Conservation (phyloP, 23 red algal genomes). For the Gracilariopsis chorda region DNA sequence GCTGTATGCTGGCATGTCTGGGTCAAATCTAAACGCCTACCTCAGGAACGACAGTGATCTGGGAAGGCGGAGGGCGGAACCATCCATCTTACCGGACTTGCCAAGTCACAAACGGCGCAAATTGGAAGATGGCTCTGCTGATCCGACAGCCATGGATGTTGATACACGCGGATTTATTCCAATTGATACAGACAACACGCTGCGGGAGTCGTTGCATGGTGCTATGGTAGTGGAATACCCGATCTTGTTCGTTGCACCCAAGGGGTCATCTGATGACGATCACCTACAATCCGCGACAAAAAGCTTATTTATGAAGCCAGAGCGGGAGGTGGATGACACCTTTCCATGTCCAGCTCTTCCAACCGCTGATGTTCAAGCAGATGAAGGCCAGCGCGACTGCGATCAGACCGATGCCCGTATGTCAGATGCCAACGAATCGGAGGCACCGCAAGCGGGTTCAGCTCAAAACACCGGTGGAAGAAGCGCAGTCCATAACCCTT, state of each 20-base stretch:
- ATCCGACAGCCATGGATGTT: background rate
- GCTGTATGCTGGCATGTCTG: background rate
- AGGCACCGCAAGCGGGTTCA: too few species aligned
- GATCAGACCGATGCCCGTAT: too few species aligned
- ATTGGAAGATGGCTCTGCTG: background rate
- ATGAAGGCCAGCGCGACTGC: too few species aligned
- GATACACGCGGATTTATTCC: slow-evolving; percentile 36
- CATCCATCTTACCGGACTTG: background rate
- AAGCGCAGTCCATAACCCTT: too few species aligned
- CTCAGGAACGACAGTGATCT: slow-evolving; percentile 7
- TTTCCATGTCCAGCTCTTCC: too few species aligned
- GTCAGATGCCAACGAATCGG: too few species aligned
- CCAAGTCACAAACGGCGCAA: slow-evolving; percentile 10
- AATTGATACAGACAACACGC: background rate
- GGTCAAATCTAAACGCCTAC: background rate
- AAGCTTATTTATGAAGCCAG: slow-evolving; percentile 47
- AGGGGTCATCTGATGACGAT: background rate
- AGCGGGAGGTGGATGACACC: slow-evolving; percentile 24
- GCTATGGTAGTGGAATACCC: slow-evolving; percentile 34
- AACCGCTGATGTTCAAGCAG: too few species aligned
- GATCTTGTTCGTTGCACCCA: slow-evolving; percentile 32
- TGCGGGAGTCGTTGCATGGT: slow-evolving; percentile 29
- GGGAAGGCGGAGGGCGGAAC: background rate
- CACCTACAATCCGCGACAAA: background rate
- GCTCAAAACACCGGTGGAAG: too few species aligned